Base-by-base conservation (phyloP, 768 basidiomycete species). In the Macrolepiota albuminosa region DNA sequence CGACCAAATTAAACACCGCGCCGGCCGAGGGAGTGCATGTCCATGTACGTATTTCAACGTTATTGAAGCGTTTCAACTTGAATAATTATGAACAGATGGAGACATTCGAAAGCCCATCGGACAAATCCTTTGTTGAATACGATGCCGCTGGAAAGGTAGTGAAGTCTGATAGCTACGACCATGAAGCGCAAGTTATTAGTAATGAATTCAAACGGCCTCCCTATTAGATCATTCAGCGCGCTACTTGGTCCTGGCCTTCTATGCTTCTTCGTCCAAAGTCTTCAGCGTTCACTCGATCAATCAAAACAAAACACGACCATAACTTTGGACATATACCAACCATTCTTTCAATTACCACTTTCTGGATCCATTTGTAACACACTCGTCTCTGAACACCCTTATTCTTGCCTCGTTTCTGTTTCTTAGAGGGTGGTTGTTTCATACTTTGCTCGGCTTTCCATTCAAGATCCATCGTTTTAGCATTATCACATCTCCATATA, bases 201-300 rank as follows among this genome's bases (percentile, higher is more conserved):
- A 75, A 79, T 57, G 87, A 89, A 62, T 86, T 87, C 78, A 88
- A 88, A 69, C 80, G 75, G 21, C 84, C 84, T 21, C 78, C 78
- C 1, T 80, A 79, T 63, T 79, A 71, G 42, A n/a, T 34, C 34
- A 37, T 49, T 14, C 5, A 4, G 26, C 4, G 26, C 46, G 21
- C 24, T 4, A 8, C 24, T 31, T 40, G 5, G 29, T 29, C 1
- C 9, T 8, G 34, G 24, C n/a, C 8, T 36, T 46, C 8, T 14
- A 3, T 55, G 16, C 40, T 54, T 31, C 10, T 13, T 18, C 21
- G 39, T 21, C 6, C 16, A n/a, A 33, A 39, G 42, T 37, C n/a
- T 4, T 31, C 29, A 31, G 26, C 26, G 26, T 24, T 39, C 2
- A 56, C 31, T 36, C 9, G 14, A 26, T 18, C 33, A 33, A 56